Base-by-base conservation (phyloP, 2,329 filamentous ascomycete genomes). In the Xylaria polymorpha region DNA sequence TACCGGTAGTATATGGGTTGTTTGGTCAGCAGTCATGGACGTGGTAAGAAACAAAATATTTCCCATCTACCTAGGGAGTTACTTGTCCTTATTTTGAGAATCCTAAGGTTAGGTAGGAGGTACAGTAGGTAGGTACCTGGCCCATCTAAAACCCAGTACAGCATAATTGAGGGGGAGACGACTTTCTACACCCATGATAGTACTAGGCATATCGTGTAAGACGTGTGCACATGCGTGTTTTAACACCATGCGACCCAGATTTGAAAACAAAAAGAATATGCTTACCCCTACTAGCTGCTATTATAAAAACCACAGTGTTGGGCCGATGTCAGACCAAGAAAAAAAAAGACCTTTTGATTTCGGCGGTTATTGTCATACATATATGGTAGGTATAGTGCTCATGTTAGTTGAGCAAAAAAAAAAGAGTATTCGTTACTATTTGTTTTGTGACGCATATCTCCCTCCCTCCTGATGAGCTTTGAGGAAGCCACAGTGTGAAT, bases 1-100 rank as follows among this genome's bases (percentile, higher is more conserved):
- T 35, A 25, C n/a, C n/a, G n/a, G 35, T 39, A 46, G 32, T 37
- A 55, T 66, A 59, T 20, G 29, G 20, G 15, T 50, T 55, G 55
- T 35, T 58, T 25, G 35, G 44, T 65, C 48, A 41, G 55, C 39
- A 37, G 39, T 46, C 35, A 32, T 50, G 25, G 50, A 32, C n/a
- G 25, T 35, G 14, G 50, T 22, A 55, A 14, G n/a, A 55, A 55
- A n/a, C 29, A 37, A 55, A 55, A 55, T 37, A 20, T 32, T 39
- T 55, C 6, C 14, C 18, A 7, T 15, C 20, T 9, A 6, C n/a
- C n/a, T n/a, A n/a, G n/a, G n/a, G n/a, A n/a, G n/a, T n/a, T 35
- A 20, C 50, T 18, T 32, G 15, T 12, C 20, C 32, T n/a, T 37
- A 55, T 55, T 37, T 37, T 8, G 22, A 50, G 46, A 29, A 29